These are phyloP conservation scores for Talaromyces sp. DNA, from an alignment of 2,329 filamentous ascomycete genomes.

Conservation along the genomic window DNA sequence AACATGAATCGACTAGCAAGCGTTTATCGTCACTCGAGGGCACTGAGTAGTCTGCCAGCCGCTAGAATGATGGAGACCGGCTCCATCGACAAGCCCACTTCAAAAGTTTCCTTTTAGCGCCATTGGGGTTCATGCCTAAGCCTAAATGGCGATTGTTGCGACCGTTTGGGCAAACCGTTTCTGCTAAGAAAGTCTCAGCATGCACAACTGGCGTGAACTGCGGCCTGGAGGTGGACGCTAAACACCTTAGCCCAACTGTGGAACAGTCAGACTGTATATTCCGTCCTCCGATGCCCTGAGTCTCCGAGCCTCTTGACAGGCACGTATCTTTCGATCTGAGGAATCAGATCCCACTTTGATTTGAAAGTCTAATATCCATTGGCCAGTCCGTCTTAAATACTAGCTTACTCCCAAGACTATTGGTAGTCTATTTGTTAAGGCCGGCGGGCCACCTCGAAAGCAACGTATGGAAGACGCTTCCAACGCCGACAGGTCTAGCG, in stretches of 20 bases:
- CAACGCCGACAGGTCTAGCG: conserved; percentile 3
- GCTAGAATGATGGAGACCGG: neutral
- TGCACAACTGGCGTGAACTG: neutral
- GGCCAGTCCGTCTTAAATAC: neutral
- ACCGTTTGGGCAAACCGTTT: neutral
- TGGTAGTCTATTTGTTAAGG: neutral
- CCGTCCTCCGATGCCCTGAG: conserved; percentile 33
- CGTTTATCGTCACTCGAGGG: neutral
- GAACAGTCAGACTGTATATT: conserved; percentile 1
- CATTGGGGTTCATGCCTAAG: neutral
- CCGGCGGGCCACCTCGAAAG: neutral
- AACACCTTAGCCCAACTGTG: neutral
- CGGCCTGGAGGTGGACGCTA: neutral
- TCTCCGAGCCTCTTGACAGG: neutral
- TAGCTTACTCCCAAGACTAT: neutral
- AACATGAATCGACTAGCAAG: conserved; percentile 3
- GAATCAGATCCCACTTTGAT: neutral
- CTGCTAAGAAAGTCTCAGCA: conserved; percentile 2
- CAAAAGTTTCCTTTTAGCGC: neutral
- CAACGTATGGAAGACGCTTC: neutral
- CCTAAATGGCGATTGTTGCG: neutral
- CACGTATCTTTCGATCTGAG: neutral
- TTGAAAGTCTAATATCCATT: neutral
- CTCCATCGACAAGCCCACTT: conserved; percentile 1
- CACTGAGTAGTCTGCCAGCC: neutral